Conservation (phyloP, 2,329 filamentous ascomycete genomes). For the Fusarium dlaminii region DNA sequence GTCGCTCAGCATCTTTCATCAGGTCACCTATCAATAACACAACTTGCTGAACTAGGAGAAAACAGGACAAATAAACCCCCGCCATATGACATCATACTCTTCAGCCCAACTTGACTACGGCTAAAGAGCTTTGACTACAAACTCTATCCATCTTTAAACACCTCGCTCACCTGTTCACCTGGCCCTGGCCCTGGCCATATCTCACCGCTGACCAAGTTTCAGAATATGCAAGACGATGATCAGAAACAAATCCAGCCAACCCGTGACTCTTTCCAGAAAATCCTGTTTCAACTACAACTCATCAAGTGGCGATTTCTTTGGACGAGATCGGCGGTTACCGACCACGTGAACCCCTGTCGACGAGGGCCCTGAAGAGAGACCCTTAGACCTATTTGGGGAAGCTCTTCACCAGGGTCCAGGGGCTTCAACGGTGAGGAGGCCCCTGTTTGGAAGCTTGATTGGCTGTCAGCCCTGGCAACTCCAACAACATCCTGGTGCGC, state of each 20-base stretch:
- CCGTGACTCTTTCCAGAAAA: slow-evolving; percentile 34
- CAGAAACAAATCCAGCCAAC: slow-evolving; percentile 22
- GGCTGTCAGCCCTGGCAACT: slow-evolving; percentile 16
- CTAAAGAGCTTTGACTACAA: slow-evolving; percentile 1
- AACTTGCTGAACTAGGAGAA: background rate
- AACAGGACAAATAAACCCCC: background rate
- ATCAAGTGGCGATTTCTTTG: slow-evolving; percentile 30
- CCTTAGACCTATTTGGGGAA: slow-evolving; percentile 27
- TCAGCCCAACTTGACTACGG: background rate
- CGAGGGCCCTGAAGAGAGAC: slow-evolving; percentile 8
- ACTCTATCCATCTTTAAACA: background rate
- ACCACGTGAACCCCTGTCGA: slow-evolving; percentile 31
- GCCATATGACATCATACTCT: slow-evolving; percentile 27
- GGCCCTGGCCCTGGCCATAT: background rate
- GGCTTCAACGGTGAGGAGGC: slow-evolving; percentile 8
- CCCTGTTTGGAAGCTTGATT: slow-evolving; percentile 30
- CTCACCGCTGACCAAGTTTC: slow-evolving; percentile 28
- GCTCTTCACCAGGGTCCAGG: slow-evolving; percentile 13
- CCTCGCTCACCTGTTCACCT: background rate
- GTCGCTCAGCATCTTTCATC: background rate
- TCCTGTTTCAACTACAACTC: slow-evolving; percentile 31
- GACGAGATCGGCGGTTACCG: slow-evolving; percentile 34
- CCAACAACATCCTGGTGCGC: slow-evolving; percentile 20
- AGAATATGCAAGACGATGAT: slow-evolving; percentile 35
- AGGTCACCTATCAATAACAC: background rate